Evolutionary conservation across 257 asterid species (phyloP), one percentile per base, ranked within the genome.

Genomic region (Solanum lycopersicoides): DNA sequence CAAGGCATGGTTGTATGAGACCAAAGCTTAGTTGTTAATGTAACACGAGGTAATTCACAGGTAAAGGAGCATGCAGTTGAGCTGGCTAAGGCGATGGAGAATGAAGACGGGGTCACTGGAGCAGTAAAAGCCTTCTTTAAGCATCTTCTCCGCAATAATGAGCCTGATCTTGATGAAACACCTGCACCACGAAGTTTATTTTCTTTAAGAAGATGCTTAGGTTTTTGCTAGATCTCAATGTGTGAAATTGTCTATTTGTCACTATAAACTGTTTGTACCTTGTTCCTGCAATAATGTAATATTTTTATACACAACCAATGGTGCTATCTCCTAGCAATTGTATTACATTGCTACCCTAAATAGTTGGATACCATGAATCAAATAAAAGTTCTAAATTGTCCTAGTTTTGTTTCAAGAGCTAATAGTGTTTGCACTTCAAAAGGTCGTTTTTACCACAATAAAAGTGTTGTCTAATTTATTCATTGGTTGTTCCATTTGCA

Each of bases 61-160:
- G 98, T 97, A 28, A 97, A 95, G 93, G 94, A 95, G 93, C 93
- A 90, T 5, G 99, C 99, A 2, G 89, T 95, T 47, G 93, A 91
- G 82, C 98, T 95, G 88, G 95, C 99, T 11, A 95, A 94, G 93
- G 98, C 94, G 32, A 97, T 95, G 99, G 98, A 97, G 91, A 89
- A 91, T 83, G 99, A 97, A 93, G 98, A 97, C 63, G 98, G 99
- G 56, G 98, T 97, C 83, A 82, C 94, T 0, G 99, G 99, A 87
- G 99, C 98, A 12, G 99, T 97, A 75, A 95, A 92, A 80, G 98
- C 98, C 25, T 97, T 95, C 91, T 90, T 95, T 69, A 95, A 95
- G 90, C 99, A 97, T 88, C 95, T 93, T 86, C 98, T 98, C 0
- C 89, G 90, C 89, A 94, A 87, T 60, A 89, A 82, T 12, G 97